A percentile compares a stretch with the other conserved stretches of the same genome.
Conservation (phyloP, 2,329 filamentous ascomycete genomes). For the Trichoderma oligosporum region DNA sequence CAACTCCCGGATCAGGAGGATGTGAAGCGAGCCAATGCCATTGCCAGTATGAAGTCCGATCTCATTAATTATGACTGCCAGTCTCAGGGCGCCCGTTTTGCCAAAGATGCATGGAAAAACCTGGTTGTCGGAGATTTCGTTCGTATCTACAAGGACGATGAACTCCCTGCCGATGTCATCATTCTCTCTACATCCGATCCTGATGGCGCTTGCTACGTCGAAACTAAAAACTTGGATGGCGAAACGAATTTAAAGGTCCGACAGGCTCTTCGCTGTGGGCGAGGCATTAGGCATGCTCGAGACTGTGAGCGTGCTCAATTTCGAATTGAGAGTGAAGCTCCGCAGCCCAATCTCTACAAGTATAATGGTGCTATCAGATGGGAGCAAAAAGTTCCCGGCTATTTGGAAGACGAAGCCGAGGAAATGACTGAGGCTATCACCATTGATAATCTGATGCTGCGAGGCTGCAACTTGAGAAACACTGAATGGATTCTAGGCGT, state of each 20-base stretch:
- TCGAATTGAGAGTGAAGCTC: slow-evolving; percentile 80
- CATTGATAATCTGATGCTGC: slow-evolving; percentile 91
- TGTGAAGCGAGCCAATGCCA: slow-evolving; percentile 34
- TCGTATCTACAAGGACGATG: slow-evolving; percentile 92
- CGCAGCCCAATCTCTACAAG: slow-evolving; percentile 91
- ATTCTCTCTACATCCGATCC: slow-evolving; percentile 89
- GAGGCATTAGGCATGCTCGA: slow-evolving; percentile 76
- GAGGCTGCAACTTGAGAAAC: slow-evolving; percentile 89
- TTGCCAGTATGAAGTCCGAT: slow-evolving; percentile 48
- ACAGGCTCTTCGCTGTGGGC: slow-evolving; percentile 81
- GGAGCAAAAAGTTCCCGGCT: slow-evolving; percentile 66
- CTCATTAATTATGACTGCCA: slow-evolving; percentile 70
- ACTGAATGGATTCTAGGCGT: slow-evolving; percentile 94
- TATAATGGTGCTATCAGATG: slow-evolving; percentile 89
- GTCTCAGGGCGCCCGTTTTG: slow-evolving; percentile 73
- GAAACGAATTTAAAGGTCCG: slow-evolving; percentile 97
- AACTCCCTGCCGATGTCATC: slow-evolving; percentile 88
- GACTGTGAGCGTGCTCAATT: slow-evolving; percentile 92
- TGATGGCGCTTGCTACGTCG: slow-evolving; percentile 93
- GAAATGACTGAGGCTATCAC: slow-evolving; percentile 89
- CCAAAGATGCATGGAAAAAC: slow-evolving; percentile 92
- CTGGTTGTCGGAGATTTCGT: slow-evolving; percentile 94
- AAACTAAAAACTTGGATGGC: slow-evolving; percentile 96
- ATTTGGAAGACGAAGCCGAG: slow-evolving; percentile 58
- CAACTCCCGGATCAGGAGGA: slow-evolving; percentile 39